These are phyloP conservation scores for Micractinium sp. DNA, from an alignment of 139 green algal species.

Conservation along the genomic window DNA sequence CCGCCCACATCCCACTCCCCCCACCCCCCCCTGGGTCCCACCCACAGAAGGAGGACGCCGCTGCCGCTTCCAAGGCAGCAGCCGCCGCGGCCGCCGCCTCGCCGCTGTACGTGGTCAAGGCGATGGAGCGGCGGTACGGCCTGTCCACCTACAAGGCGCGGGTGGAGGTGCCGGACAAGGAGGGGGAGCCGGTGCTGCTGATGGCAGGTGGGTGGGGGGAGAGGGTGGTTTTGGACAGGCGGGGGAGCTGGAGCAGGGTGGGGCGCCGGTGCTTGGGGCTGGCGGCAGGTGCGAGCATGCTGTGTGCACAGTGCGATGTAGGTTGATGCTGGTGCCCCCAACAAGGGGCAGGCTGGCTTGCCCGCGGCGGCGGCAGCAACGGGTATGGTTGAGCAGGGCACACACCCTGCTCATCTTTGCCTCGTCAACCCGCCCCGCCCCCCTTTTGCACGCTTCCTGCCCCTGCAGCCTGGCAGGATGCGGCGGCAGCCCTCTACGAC, in stretches of 20 bases:
- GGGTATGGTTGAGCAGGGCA: too few species aligned
- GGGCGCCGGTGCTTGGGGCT: too few species aligned
- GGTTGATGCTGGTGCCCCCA: too few species aligned
- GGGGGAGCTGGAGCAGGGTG: too few species aligned
- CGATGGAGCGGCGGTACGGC: background rate
- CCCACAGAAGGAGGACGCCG: slow-evolving; percentile 10
- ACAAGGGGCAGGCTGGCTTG: too few species aligned
- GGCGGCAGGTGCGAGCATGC: background rate
- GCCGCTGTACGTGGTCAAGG: slow-evolving; percentile 16
- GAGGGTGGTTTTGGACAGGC: background rate
- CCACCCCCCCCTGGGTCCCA: background rate
- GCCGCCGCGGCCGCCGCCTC: background rate
- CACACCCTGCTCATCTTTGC: too few species aligned
- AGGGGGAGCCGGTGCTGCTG: slow-evolving; percentile 14
- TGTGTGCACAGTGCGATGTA: background rate
- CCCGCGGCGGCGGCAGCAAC: too few species aligned
- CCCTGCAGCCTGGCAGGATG: slow-evolving; percentile 20
- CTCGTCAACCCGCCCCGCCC: background rate
- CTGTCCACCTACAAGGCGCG: background rate
- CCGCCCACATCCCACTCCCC: background rate
- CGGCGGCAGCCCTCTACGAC: background rate
- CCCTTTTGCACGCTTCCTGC: background rate
- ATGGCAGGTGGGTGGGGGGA: slow-evolving; percentile 23
- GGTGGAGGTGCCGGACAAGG: background rate
- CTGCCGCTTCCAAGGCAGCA: background rate